These are phyloP conservation scores for Limnomonas spitsbergensis DNA, from an alignment of 139 green algal species.

Conservation along the genomic window DNA sequence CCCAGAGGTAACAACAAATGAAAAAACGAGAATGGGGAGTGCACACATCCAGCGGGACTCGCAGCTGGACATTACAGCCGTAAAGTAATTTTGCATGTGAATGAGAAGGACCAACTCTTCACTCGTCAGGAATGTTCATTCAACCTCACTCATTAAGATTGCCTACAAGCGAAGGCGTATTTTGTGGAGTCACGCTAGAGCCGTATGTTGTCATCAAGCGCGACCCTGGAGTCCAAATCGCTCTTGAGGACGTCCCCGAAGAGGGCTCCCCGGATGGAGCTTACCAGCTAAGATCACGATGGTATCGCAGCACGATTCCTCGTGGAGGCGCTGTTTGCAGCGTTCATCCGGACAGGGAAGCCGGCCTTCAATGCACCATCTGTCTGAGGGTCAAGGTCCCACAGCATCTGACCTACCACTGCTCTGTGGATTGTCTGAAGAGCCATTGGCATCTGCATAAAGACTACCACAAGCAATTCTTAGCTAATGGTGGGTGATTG, in stretches of 20 bases:
- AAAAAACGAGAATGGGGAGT: no score
- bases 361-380: slow-evolving; percentile 85
- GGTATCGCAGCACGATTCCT: slow-evolving; percentile 80
- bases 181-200: slow-evolving; percentile 72
- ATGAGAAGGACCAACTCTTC: no score
- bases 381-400: slow-evolving; percentile 77
- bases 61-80: no score
- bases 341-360: slow-evolving; percentile 82
- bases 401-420: slow-evolving; percentile 85
- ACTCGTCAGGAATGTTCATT: no score
- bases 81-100: no score
- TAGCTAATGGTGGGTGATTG: neutral
- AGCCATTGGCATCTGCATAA: slow-evolving; percentile 86
- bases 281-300: slow-evolving; percentile 79
- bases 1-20: no score
- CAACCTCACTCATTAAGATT: slow-evolving; percentile 31
- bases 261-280: slow-evolving; percentile 59
- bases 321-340: slow-evolving; percentile 76
- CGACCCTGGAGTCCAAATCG: slow-evolving; percentile 54
- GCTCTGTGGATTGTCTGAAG: slow-evolving; percentile 84
- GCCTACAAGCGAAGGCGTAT: slow-evolving; percentile 67
- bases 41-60: no score
- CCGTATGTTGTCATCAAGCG: slow-evolving; percentile 85
- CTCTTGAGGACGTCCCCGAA: slow-evolving; percentile 78
- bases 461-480: slow-evolving; percentile 74